phyloP scores from a whole-genome alignment of 2,329 filamentous ascomycete genomes.

The Lasiodiplodia sp. region DNA sequence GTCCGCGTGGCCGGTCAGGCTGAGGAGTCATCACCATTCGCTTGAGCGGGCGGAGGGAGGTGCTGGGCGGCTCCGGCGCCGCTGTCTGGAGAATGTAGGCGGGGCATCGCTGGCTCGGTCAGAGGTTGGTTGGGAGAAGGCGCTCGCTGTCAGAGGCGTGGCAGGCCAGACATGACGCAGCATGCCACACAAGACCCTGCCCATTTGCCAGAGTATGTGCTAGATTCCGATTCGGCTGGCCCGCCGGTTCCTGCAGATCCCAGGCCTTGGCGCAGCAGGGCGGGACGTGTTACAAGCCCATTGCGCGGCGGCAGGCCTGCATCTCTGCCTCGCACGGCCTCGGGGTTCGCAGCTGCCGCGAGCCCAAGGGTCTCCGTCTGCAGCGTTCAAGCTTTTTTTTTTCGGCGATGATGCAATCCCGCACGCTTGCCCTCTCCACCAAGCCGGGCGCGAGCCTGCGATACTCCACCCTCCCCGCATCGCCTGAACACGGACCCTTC shows the following conservation, averaged over 20 bases:
- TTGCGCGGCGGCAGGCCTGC: not conserved
- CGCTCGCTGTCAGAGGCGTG: slow-evolving; percentile 11
- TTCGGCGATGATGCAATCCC: slow-evolving; percentile 14
- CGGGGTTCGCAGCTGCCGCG: not conserved
- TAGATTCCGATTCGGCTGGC: slow-evolving; percentile 20
- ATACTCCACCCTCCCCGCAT: slow-evolving; percentile 21
- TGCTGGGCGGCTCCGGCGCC: not conserved
- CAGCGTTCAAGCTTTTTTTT: not conserved
- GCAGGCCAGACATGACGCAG: slow-evolving; percentile 18
- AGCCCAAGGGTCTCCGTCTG: not conserved
- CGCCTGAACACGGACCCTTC: slow-evolving; percentile 36
- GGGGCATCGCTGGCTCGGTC: not conserved
- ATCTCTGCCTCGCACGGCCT: not conserved
- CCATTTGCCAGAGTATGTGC: slow-evolving; percentile 4
- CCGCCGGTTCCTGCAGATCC: slow-evolving; percentile 17
- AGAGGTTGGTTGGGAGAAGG: not conserved
- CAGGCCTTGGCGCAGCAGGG: slow-evolving; percentile 16
- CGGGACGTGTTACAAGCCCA: slow-evolving; percentile 7
- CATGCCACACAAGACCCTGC: slow-evolving; percentile 13
- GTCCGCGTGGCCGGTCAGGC: slow-evolving; percentile 16
- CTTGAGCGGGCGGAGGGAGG: not conserved
- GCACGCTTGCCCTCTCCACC: slow-evolving; percentile 40
- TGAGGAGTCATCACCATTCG: slow-evolving; percentile 18
- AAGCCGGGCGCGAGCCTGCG: slow-evolving; percentile 32
- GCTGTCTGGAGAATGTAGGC: slow-evolving; percentile 21